Evolutionary conservation across 1,139 yeast genomes (phyloP).

Genomic region (Magnusiomyces clavatus): DNA sequence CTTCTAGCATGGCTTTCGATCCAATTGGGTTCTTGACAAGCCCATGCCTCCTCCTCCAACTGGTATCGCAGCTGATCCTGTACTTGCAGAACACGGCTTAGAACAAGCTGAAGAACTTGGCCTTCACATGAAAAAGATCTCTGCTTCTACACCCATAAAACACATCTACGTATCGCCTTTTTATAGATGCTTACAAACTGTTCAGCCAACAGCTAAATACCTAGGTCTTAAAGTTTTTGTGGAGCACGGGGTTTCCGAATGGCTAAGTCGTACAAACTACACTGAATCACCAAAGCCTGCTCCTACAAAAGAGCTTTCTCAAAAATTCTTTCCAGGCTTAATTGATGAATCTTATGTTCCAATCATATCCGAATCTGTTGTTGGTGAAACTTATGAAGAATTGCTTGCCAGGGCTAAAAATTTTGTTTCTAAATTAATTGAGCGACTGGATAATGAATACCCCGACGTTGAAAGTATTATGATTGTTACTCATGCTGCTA

Average conservation of each 20-base stretch:
- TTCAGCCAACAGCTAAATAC: conserved; percentile 54
- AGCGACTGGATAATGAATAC: conserved; percentile 42
- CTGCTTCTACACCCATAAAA: conserved; percentile 40
- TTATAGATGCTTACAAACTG: conserved; percentile 82
- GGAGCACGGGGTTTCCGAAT: conserved; percentile 48
- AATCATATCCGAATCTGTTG: conserved; percentile 47
- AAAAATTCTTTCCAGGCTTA: background rate
- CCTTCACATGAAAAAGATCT: conserved; percentile 35
- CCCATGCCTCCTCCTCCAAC: conserved; percentile 76
- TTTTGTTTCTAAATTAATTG: conserved; percentile 47
- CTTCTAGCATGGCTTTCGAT: conserved; percentile 61
- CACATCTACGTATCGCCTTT: conserved; percentile 73
- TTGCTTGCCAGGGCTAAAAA: conserved; percentile 47
- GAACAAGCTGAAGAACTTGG: conserved; percentile 75
- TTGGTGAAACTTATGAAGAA: conserved; percentile 62
- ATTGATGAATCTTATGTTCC: conserved; percentile 37
- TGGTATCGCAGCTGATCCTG: conserved; percentile 75
- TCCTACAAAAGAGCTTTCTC: conserved; percentile 1
- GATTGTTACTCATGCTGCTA: conserved; percentile 76
- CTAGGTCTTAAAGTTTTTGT: conserved; percentile 44
- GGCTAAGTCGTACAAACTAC: conserved; percentile 16
- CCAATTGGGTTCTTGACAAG: conserved; percentile 54
- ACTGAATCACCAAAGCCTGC: conserved; percentile 19
- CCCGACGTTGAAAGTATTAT: conserved; percentile 52
- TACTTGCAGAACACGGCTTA: conserved; percentile 70